Evolutionary conservation across 257 asterid species (phyloP), one percentile per base, ranked within the genome.

Genomic region (Linaria vulgaris): DNA sequence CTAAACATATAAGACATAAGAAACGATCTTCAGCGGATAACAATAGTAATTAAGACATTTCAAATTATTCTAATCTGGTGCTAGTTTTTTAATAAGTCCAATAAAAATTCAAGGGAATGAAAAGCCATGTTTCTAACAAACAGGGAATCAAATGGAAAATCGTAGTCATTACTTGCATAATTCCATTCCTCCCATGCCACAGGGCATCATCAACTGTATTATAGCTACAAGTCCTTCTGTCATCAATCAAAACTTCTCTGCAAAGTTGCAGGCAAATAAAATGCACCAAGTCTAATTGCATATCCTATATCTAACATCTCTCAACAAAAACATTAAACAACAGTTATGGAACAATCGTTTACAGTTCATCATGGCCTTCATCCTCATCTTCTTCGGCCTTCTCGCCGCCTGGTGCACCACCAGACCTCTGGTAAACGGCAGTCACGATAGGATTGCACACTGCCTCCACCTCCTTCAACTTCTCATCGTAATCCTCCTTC

Each of bases 401-500:
- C 67, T 31, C 19, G 56, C 80, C 95, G 3, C 86, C 91, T 0
- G 96, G 83, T 12, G 88, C 90, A 0, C 96, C 96, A 19, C 98
- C 98, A 0, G 96, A 74, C 73, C 96, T 83, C 80, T 91, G 98
- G 69, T 91, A 91, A 24, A 91, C 96, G 1, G 96, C 95, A 7
- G 96, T 81, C 55, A 91, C 80, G 38, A 91, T 88, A 0, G 98
- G 98, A 44, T 91, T 88, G 66, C 98, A 91, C 21, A 85, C 90
- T 3, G 95, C 96, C 64, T 91, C 96, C 0, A 91, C 95, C 69
- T 91, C 98, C 80, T 91, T 91, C 16, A 88, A 88, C 84, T 91
- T 91, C 95, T 91, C 98, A 0, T 91, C 98, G 0, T 68, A 91
- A 52, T 88, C 98, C 57, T 91, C 98, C 70, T 91, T 91, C 76